Base-by-base conservation (phyloP, 164 flowering plant species). In the Annona cherimola region DNA sequence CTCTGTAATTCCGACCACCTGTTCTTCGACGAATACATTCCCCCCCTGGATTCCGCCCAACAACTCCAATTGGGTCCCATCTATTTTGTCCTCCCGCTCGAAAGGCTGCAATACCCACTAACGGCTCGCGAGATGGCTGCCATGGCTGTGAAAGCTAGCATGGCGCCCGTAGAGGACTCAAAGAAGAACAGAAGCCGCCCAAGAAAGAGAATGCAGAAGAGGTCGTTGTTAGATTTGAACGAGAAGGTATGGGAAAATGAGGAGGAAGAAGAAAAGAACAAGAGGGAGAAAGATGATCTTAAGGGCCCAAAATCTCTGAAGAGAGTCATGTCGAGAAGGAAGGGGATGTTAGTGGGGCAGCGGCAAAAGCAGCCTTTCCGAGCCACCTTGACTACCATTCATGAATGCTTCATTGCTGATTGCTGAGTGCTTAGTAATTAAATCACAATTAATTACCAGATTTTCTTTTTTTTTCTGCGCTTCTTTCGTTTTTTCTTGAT, bases 81-180 rank as follows among this genome's bases (percentile, higher is more conserved):
- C 57, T 89, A 89, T 67, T 88, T 88, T 75, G 45, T 84, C 0
- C 84, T 89, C 2, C 84, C 87, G 0, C 50, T 5, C 3, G 73
- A 77, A 1, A 79, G 73, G 71, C 82, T 82, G 5, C 78, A 82
- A n/a, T 40, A 76, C 46, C 81, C 77, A 0, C 63, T 89, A 2
- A 45, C 83, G 0, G 86, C 94, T 0, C 42, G 85, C 0, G 91
- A 86, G 14, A 89, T 88, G 91, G 94, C 90, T 0, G 87, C 87
- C 3, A 59, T 89, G 66, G 91, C 91, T 5, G 87, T 89, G 2
- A 88, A 81, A 66, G 93, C 93, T 4, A 82, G 83, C 76, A n/a
- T 70, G 2, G 93, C 82, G 0, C 61, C 77, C 9, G 59, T 59
- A 7, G 59, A 59, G 1, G 67, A 76, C 6, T 18, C 46, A 8